These are phyloP conservation scores for Acanthamoeba culbertsoni DNA, from an alignment of 208 protist species.

Conservation along the genomic window DNA sequence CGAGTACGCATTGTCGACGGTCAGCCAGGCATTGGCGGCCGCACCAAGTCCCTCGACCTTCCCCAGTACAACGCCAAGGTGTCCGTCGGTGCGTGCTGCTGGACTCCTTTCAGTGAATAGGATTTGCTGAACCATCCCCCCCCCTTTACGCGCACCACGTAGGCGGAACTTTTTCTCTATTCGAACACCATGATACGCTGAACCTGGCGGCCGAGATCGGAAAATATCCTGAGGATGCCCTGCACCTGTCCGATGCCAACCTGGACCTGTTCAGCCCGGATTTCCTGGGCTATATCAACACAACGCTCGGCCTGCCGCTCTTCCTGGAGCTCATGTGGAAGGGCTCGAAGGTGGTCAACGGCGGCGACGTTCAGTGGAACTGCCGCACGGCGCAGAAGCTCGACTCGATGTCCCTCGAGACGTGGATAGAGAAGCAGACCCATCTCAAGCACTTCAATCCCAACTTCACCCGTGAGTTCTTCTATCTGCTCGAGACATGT, in stretches of 20 bases:
- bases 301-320: not conserved
- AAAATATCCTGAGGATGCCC: not conserved
- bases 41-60: not conserved
- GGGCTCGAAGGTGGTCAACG: not conserved
- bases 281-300: not conserved
- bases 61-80: conserved; percentile 3
- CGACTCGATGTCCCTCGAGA: not conserved
- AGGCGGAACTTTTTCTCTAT: not conserved
- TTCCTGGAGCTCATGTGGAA: conserved; percentile 4
- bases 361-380: not conserved
- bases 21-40: not conserved
- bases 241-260: not conserved
- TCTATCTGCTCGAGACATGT: not conserved
- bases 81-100: not conserved
- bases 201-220: not conserved
- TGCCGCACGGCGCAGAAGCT: not conserved
- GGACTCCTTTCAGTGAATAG: not conserved
- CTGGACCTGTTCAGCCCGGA: not conserved
- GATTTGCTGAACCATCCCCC: too few relatives aligned
- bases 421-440: not conserved
- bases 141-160: too few relatives aligned
- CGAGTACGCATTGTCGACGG: not conserved
- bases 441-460: not conserved
- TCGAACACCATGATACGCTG: not conserved
- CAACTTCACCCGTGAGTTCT: not conserved